Base-by-base conservation (phyloP, 441 rosid species). In the Adansonia gregorii region DNA sequence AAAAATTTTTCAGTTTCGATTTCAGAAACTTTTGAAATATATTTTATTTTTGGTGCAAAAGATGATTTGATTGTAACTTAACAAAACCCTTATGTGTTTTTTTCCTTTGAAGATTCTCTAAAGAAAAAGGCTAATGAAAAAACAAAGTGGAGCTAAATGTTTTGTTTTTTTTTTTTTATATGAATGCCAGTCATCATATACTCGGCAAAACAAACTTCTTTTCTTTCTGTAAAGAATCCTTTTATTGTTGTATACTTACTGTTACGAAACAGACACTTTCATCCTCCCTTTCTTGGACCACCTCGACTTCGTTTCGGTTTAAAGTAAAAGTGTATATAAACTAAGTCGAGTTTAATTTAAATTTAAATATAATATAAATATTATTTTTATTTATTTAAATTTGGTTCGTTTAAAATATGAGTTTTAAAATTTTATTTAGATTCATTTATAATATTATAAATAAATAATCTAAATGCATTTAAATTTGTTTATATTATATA, bases 21-120 rank as follows among this genome's bases (percentile, higher is more conserved):
- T 78, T 75, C 79, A 48, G 27, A 63, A 74, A 70, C 56, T n/a
- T 67, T 43, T 45, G 4, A 15, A 65, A 0, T 0, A 17, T n/a
- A n/a, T n/a, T n/a, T n/a, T n/a, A n/a, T n/a, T n/a, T n/a, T n/a
- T 11, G 61, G 74, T 76, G 2, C 45, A n/a, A 27, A n/a, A 15
- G 49, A 66, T 72, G 59, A 78, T 22, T 72, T 3, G 45, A 5
- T 10, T 35, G 77, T 65, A 82, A 75, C 81, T 78, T 51, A 48
- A 67, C 5, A 70, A 46, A 45, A 63, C n/a, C n/a, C n/a, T n/a
- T n/a, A n/a, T n/a, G n/a, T 24, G 0, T 24, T 24, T 24, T 24
- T 24, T 24, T 24, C 27, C 27, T 79, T 61, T 59, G 51, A 78
- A 59, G 77, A 82, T 67, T 76, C 75, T 77, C 11, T 17, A 20